Evolutionary conservation across 2,329 filamentous ascomycete genomes (phyloP), one percentile per base, ranked within the genome.

Genomic region (Hypoxylon sp.): DNA sequence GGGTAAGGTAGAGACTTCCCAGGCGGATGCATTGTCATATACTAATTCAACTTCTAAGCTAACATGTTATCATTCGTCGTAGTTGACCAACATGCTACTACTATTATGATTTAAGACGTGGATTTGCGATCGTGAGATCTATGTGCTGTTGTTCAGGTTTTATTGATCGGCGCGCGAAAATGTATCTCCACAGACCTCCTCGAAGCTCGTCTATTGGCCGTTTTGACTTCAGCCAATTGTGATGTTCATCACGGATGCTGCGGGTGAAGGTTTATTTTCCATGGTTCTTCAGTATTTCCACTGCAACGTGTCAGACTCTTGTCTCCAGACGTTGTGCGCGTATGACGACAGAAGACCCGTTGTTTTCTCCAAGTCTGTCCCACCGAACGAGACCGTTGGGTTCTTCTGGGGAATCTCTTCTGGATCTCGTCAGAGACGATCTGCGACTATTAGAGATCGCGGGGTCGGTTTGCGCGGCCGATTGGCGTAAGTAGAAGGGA

Each of bases 321-420:
- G 14, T 68, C 58, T 59, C 65, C 61, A 65, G 50, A 58, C 30
- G 51, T 28, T 46, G 51, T 57, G 17, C 38, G 48, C 30, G 43
- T 19, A 66, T 71, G 66, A 71, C 66, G 68, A 71, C 57, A 67
- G 58, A 46, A 25, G 65, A 49, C 63, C 62, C 62, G 51, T 17
- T 63, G 65, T 45, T 70, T 68, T 67, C 53, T 63, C 55, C 62
- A 45, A 45, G 14, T 19, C 25, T 25, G 65, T 64, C 45, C 60
- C 60, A 55, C 57, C 52, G 25, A 49, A 34, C 32, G 21, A 41
- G 25, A 46, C 30, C 17, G 9, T 46, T 25, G 30, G 61, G 56
- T 17, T 43, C 32, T 17, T 14, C 25, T 45, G 38, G 38, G 50
- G 48, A 51, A 60, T 68, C 51, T 56, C 36, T 51, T 32, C 51